Conservation (phyloP, 345 rosid species). For the Linum lewisii region DNA sequence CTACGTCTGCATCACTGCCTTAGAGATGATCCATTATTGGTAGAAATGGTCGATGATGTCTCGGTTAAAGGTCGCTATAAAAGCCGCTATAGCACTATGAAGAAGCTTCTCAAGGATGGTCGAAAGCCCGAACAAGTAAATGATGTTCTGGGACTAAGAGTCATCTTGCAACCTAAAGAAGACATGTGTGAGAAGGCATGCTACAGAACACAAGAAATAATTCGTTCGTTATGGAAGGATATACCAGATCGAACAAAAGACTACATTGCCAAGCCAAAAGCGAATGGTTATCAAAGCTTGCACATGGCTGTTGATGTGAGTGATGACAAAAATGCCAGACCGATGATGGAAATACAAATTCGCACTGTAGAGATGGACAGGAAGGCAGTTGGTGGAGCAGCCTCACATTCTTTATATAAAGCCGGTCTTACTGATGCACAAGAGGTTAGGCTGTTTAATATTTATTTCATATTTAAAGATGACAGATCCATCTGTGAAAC, state of each 20-base stretch:
- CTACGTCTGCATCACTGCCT: conserved; percentile 57
- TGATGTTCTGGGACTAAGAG: conserved; percentile 76
- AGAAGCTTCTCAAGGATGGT: conserved; percentile 82
- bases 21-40: conserved; percentile 39
- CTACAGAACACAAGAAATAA: conserved; percentile 53
- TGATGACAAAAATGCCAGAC: conserved; percentile 44
- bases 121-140: conserved; percentile 80
- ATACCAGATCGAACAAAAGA: conserved; percentile 76
- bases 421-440: conserved; percentile 80
- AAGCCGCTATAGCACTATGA: conserved; percentile 89
- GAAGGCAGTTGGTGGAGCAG: conserved; percentile 71
- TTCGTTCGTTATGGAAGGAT: conserved; percentile 68
- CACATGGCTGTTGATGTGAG: conserved; percentile 94
- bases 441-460: conserved; percentile 38
- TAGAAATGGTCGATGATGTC: conserved; percentile 45
- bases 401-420: conserved; percentile 85
- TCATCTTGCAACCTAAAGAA: conserved; percentile 48
- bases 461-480: neutral
- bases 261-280: conserved; percentile 70
- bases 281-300: conserved; percentile 76
- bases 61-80: conserved; percentile 70
- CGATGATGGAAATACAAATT: conserved; percentile 88
- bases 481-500: neutral
- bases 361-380: conserved; percentile 75
- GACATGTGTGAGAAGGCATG: conserved; percentile 56